These are phyloP conservation scores for Cystobasidium onofrii DNA, from an alignment of 768 basidiomycete genomes.

Conservation along the genomic window DNA sequence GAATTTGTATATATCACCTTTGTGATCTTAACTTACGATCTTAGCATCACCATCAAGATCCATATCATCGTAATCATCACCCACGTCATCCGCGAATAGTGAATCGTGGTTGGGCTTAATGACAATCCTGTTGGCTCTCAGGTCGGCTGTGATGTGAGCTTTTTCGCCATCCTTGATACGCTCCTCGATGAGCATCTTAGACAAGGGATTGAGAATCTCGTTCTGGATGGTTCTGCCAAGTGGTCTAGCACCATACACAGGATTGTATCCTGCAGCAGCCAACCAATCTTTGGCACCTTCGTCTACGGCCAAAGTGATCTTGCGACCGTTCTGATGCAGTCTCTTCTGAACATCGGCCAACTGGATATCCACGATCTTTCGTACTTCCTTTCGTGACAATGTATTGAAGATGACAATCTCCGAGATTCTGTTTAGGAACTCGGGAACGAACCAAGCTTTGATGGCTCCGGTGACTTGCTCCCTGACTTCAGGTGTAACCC, in stretches of 20 bases:
- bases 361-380: conserved; percentile 80
- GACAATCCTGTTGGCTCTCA: conserved; percentile 65
- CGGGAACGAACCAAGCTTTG: conserved; percentile 47
- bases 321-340: conserved; percentile 58
- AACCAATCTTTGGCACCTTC: conserved; percentile 61
- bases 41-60: conserved; percentile 29
- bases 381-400: conserved; percentile 65
- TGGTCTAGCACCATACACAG: conserved; percentile 68
- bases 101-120: conserved; percentile 74
- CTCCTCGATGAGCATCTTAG: conserved; percentile 72
- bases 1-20: no score
- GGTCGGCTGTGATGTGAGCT: conserved; percentile 67
- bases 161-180: conserved; percentile 72
- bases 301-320: conserved; percentile 71
- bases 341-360: conserved; percentile 76
- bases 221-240: conserved; percentile 83
- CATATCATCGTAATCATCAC: conserved; percentile 56
- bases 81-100: conserved; percentile 51
- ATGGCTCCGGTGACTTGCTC: conserved; percentile 47
- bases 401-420: conserved; percentile 56
- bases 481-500: conserved; percentile 39
- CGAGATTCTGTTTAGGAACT: conserved; percentile 48
- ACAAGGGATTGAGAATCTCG: conserved; percentile 84
- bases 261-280: conserved; percentile 65
- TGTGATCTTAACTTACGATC: conserved; percentile 31